A percentile compares a stretch with the other conserved stretches of the same genome.
Evolutionary conservation across 2,329 filamentous ascomycete species (phyloP).

Genomic region (Clonostachys rhizophaga): DNA sequence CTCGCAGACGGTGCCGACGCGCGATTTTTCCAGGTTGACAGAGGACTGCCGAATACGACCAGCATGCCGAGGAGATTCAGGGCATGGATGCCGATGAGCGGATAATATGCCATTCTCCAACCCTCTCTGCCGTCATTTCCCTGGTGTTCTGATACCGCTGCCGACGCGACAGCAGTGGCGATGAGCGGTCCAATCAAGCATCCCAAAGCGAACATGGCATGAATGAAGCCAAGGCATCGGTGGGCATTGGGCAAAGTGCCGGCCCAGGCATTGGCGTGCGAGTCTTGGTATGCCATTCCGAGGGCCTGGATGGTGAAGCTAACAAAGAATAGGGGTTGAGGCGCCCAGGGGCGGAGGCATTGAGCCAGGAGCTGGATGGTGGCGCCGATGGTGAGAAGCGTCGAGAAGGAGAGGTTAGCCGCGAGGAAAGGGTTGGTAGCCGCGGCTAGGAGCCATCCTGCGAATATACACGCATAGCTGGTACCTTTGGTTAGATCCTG

Average conservation of each 20-base stretch:
- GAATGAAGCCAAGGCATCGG: constrained; percentile 5
- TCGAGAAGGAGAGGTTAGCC: constrained; percentile 1
- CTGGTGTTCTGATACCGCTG: too few species aligned
- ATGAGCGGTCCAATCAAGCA: constrained; percentile 4
- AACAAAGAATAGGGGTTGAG: constrained; percentile 4
- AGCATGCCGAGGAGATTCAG: neutral
- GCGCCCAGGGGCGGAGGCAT: constrained; percentile 5
- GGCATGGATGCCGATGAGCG: constrained; percentile 2
- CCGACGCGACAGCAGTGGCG: constrained; percentile 4
- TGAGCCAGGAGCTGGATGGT: constrained; percentile 4
- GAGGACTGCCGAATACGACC: neutral
- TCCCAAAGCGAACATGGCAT: constrained; percentile 5
- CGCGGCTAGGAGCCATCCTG: constrained; percentile 6
- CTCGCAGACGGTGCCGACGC: neutral
- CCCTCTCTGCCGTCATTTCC: neutral
- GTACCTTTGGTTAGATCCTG: neutral
- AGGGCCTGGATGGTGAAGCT: constrained; percentile 4
- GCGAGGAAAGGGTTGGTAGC: constrained; percentile 4
- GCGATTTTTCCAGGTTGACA: neutral
- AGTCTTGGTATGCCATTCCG: constrained; percentile 5
- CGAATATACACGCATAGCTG: constrained; percentile 5
- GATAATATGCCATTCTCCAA: constrained; percentile 1
- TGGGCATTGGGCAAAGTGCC: constrained; percentile 1
- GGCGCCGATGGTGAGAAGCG: constrained; percentile 4
- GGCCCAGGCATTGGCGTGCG: constrained; percentile 5